phyloP scores from a whole-genome alignment of 495 filamentous ascomycete species.

The Achaetomiella virescens region DNA sequence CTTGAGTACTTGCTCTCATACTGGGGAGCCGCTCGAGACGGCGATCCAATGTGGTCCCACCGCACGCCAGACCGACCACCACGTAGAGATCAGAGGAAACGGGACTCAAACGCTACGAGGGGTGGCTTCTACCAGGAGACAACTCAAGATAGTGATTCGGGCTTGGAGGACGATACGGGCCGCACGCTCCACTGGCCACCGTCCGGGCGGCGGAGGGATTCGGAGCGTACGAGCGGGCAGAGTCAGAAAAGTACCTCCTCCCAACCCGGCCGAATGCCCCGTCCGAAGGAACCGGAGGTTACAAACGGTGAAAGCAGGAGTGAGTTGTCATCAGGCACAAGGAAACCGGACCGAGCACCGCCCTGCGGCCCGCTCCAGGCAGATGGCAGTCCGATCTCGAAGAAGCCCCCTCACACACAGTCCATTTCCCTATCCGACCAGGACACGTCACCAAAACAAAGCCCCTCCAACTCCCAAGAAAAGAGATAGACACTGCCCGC shows the following conservation, averaged over 20 bases:
- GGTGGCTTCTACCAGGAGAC: background rate
- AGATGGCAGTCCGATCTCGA: background rate
- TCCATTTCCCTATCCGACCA: background rate
- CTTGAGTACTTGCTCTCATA: too few relatives aligned
- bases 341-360: background rate
- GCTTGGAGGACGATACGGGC: too few relatives aligned
- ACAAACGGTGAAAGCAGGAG: background rate
- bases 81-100: too few relatives aligned
- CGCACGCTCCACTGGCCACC: too few relatives aligned
- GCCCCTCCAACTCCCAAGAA: background rate
- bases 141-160: too few relatives aligned
- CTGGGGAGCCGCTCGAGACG: too few relatives aligned
- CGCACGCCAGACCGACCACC: too few relatives aligned
- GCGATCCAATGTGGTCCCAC: too few relatives aligned
- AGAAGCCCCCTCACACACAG: background rate
- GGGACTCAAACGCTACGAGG: too few relatives aligned
- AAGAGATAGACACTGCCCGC: background rate
- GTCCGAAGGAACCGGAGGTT: background rate
- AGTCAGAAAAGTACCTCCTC: background rate
- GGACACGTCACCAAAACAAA: background rate
- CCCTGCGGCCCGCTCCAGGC: background rate
- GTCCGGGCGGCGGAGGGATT: too few relatives aligned
- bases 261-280: background rate
- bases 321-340: background rate
- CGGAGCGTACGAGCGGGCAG: too few relatives aligned